Base-by-base conservation (phyloP, 2,329 filamentous ascomycete species). In the Fusarium cicatricum region DNA sequence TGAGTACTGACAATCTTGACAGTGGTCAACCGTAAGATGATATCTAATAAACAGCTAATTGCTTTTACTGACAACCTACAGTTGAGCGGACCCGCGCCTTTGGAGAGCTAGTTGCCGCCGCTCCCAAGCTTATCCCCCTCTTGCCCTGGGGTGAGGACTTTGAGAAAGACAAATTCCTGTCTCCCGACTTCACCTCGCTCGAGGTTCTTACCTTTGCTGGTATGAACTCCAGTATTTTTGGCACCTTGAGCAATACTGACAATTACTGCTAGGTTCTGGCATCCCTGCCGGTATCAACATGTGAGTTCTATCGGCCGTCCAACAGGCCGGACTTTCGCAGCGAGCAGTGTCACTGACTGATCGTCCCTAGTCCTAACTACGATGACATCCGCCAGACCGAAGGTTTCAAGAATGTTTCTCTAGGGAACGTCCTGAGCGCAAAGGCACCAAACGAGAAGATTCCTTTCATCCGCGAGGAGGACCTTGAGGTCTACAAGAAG, bases 131-230 rank as follows among this genome's bases (percentile, higher is more conserved):
- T 71, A 97, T 99, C 45, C 91, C 92, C 7, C 86, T 96, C 59
- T 80, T 99, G 12, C 95, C 95, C 0, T 99, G 95, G 95, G 80
- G 82, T 31, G 84, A 85, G 40, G 90, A 91, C 1, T 99, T 98
- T 64, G 95, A 99, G 73, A 98, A 98, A 76, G 93, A 97, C 79
- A 92, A 90, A 70, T 99, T 99, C 75, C 77, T 96, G 31, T 94
- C 91, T 46, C 95, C 95, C 0, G 95, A 99, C 73, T 99, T 99
- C 71, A 98, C 95, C 0, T 95, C 90, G 10, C 82, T 98, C 2
- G 95, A 99, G 74, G 92, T 97, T 3, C 77, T 97, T 57, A 92
- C 90, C 1, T 97, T 97, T 66, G 75, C 74, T 52, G 75, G 72
- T 69, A 49, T 31, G 60, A 39, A 15, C 5, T 66, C 12, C 2